Evolutionary conservation across 1,139 yeast genomes (phyloP), one percentile per base, ranked within the genome.

Genomic region (Taphrina wiesneri): DNA sequence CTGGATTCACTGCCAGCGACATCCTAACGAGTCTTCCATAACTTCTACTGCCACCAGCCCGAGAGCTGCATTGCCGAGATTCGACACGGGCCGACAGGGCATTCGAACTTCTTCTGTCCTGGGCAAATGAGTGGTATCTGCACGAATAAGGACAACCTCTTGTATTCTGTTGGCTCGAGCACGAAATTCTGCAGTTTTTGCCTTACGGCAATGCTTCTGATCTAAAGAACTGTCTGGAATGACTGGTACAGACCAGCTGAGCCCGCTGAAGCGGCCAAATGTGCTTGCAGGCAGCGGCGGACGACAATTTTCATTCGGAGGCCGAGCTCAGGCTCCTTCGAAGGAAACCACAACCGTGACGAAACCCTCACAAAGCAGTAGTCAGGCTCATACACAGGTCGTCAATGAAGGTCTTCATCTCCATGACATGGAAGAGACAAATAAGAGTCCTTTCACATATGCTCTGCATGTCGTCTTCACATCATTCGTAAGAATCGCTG

Each of bases 391-490:
- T 3, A 19, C 26, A 2, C 51, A 45, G n/a, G 9, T 25, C 11
- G 36, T 15, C 6, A 26, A 2, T 11, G 28, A 30, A 6, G 56
- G 4, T 4, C 21, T n/a, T 7, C 41, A n/a, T 17, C 39, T 41
- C 5, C 23, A 23, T 9, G 64, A 60, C 28, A 34, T 41, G 36
- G 64, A 60, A 26, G 64, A 60, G 13, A 60, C 51, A 13, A 60
- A 39, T 39, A 62, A 90, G 73, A 85, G 90, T 34, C 95, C 97
- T 0, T 89, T 97, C 0, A 98, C 92, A 73, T 93, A 93, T 74
- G 95, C 99, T 0, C 79, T 93, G 68, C 98, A 95, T 76, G 91
- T 95, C 36, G 82, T 95, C 47, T 95, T 95, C 75, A 90, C 99
- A 2, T 96, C 91, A 77, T 93, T 95, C 78, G 96, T 95, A 11